A percentile compares a stretch with the other conserved stretches of the same genome.
Evolutionary conservation across 1,284 basidiomycete genomes (phyloP).

Genomic region (Microbotryomycetes sp.): DNA sequence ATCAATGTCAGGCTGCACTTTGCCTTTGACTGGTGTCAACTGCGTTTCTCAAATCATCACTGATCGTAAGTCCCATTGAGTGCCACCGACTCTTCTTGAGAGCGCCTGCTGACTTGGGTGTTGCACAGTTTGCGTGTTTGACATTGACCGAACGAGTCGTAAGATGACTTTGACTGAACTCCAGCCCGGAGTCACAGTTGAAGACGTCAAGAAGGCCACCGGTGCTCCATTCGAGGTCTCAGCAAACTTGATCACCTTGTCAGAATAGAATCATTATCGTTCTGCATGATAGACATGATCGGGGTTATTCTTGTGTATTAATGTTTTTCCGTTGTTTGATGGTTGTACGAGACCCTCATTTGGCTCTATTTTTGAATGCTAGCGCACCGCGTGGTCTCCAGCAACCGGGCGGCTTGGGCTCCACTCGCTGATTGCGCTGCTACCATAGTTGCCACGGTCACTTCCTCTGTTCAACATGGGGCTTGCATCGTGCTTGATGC

Average conservation of each 20-base stretch:
- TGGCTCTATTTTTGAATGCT: background rate
- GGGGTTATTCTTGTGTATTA: background rate
- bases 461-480: too few relatives aligned
- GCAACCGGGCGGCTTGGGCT: background rate
- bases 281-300: too few relatives aligned
- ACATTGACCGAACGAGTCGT: slow-evolving; percentile 69
- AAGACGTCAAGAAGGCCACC: slow-evolving; percentile 79
- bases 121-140: slow-evolving; percentile 57
- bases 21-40: slow-evolving; percentile 80
- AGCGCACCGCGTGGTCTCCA: background rate
- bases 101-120: background rate
- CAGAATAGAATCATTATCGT: background rate
- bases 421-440: background rate
- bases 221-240: slow-evolving; percentile 63
- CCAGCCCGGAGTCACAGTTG: slow-evolving; percentile 71
- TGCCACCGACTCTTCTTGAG: too few relatives aligned
- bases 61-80: slow-evolving; percentile 56
- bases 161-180: slow-evolving; percentile 72
- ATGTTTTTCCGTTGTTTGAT: background rate
- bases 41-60: slow-evolving; percentile 87
- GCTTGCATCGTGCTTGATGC: background rate
- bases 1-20: slow-evolving; percentile 53
- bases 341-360: background rate
- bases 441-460: background rate
- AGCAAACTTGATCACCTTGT: slow-evolving; percentile 3